A percentile compares a stretch with the other conserved stretches of the same genome.
phyloP scores from a whole-genome alignment of 768 basidiomycete genomes.

The Strobilomyces echinocephalus region DNA sequence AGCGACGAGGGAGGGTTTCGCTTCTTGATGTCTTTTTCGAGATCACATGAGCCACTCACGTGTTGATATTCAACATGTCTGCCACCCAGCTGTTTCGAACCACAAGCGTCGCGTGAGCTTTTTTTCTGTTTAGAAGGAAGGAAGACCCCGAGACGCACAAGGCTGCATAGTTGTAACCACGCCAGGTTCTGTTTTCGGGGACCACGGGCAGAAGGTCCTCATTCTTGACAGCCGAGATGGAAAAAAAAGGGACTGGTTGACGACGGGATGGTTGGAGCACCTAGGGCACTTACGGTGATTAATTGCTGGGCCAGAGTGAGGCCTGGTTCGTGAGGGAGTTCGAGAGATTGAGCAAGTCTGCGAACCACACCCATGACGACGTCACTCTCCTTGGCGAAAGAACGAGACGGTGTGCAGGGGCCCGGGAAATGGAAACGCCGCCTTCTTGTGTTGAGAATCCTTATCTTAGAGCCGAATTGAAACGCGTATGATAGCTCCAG shows the following conservation, averaged over 20 bases:
- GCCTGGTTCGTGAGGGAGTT: constrained; percentile 51
- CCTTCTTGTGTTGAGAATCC: constrained; percentile 1
- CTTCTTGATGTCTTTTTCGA: background rate
- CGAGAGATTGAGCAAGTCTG: constrained; percentile 33
- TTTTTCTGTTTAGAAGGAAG: background rate
- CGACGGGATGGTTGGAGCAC: background rate
- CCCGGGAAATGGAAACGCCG: background rate
- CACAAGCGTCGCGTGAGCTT: background rate
- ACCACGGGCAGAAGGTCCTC: constrained; percentile 70
- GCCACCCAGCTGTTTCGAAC: constrained; percentile 60
- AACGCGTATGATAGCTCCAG: background rate
- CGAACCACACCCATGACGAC: constrained; percentile 22
- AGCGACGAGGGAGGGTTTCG: background rate
- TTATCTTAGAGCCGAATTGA: constrained; percentile 8
- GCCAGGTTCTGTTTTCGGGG: constrained; percentile 62
- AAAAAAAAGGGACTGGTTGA: constrained; percentile 4
- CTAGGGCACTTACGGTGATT: constrained; percentile 42
- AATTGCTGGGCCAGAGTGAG: constrained; percentile 53
- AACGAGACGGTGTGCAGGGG: background rate
- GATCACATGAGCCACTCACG: constrained; percentile 39
- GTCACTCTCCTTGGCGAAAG: background rate
- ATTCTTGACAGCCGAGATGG: constrained; percentile 41
- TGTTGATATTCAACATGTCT: constrained; percentile 76
- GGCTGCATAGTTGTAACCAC: constrained; percentile 57
- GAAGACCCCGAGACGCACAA: constrained; percentile 40